Percentiles rank a stretch among this genome's conserved stretches.
These are phyloP conservation scores for Cladosporium sp. DNA, from an alignment of 2,329 filamentous ascomycete species.

Conservation along the genomic window DNA sequence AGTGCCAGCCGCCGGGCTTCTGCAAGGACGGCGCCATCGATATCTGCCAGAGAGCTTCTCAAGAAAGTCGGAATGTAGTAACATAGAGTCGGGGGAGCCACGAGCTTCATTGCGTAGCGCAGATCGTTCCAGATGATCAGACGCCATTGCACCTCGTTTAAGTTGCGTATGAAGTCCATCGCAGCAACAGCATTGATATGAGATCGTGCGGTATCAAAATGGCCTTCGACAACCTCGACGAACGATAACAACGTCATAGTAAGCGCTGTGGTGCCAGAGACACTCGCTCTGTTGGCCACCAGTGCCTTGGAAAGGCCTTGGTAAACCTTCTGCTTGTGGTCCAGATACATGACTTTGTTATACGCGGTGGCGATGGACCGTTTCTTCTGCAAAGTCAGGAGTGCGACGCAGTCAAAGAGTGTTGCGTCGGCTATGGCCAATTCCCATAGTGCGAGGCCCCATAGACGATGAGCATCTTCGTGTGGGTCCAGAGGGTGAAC, in stretches of 20 bases:
- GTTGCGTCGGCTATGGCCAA: neutral
- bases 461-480: neutral
- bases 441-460: neutral
- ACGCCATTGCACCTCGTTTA: conserved; percentile 1
- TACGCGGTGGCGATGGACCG: neutral
- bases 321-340: neutral
- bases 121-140: neutral
- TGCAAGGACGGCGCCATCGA: neutral
- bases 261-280: neutral
- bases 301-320: neutral
- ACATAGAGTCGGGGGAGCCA: neutral
- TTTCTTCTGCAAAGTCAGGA: neutral
- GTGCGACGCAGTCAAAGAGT: neutral
- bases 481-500: neutral
- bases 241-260: neutral
- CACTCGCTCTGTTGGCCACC: neutral
- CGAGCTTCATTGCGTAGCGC: neutral
- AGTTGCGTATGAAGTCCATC: neutral
- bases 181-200: neutral
- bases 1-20: neutral
- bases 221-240: neutral
- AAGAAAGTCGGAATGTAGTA: neutral
- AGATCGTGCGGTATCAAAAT: neutral
- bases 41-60: neutral
- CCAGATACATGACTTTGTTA: neutral